Conservation (phyloP, 306 rosid genomes). For the Luffa aegyptiaca region DNA sequence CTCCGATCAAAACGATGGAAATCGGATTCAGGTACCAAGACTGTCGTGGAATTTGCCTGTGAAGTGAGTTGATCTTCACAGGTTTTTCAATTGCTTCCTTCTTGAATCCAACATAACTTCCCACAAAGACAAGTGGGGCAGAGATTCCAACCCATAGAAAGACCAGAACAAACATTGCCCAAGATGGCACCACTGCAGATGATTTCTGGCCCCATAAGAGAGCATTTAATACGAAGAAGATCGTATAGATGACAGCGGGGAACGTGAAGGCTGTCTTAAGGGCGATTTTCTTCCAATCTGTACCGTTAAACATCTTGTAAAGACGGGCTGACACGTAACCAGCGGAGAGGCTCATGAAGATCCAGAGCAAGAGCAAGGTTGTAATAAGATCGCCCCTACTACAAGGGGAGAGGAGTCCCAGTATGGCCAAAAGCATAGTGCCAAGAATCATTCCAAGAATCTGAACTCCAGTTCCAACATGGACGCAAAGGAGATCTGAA, state of each 20-base stretch:
- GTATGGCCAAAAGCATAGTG: conserved; percentile 55
- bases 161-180: conserved; percentile 54
- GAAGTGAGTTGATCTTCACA: conserved; percentile 65
- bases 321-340: conserved; percentile 56
- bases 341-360: conserved; percentile 63
- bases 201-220: conserved; percentile 63
- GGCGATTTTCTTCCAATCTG: conserved; percentile 57
- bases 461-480: conserved; percentile 70
- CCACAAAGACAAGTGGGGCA: conserved; percentile 65
- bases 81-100: conserved; percentile 60
- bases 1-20: conserved; percentile 51
- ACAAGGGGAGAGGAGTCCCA: conserved; percentile 70
- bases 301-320: conserved; percentile 60
- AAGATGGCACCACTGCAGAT: conserved; percentile 68
- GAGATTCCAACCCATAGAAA: conserved; percentile 69
- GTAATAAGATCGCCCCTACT: conserved; percentile 61
- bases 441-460: conserved; percentile 54
- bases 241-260: conserved; percentile 37
- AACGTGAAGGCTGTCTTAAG: conserved; percentile 45
- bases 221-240: conserved; percentile 45
- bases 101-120: conserved; percentile 61
- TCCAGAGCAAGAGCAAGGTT: conserved; percentile 70
- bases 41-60: conserved; percentile 69
- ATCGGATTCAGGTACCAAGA: conserved; percentile 72
- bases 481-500: conserved; percentile 54